Evolutionary conservation across 495 filamentous ascomycete genomes (phyloP).

Genomic region (Apodospora peruviana): DNA sequence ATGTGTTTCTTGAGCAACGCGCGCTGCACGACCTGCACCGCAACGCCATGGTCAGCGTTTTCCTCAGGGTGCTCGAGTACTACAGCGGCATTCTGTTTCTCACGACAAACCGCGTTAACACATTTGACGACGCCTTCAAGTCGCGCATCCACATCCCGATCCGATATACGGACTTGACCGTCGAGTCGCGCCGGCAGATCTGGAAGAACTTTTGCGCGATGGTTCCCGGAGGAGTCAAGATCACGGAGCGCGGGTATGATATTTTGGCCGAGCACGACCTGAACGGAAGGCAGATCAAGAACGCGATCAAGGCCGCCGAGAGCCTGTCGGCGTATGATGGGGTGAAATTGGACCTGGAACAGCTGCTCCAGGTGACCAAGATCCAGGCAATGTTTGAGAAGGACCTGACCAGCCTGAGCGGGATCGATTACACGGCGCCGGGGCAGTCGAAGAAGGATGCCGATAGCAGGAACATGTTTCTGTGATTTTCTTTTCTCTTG

Average conservation of each 20-base stretch:
- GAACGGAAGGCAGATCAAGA: slow-evolving; percentile 62
- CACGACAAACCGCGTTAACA: slow-evolving; percentile 45
- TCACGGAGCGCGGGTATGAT: slow-evolving; percentile 37
- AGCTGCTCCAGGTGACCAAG: slow-evolving; percentile 26
- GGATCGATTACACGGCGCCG: slow-evolving; percentile 29
- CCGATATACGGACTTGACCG: slow-evolving; percentile 30
- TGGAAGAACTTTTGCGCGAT: slow-evolving; percentile 42
- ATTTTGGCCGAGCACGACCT: slow-evolving; percentile 40
- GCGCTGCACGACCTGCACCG: slow-evolving; percentile 35
- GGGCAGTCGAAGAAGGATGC: slow-evolving; percentile 20
- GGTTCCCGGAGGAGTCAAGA: slow-evolving; percentile 31
- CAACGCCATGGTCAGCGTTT: slow-evolving; percentile 46
- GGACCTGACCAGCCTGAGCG: slow-evolving; percentile 22
- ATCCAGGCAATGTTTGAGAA: slow-evolving; percentile 30
- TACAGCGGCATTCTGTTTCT: slow-evolving; percentile 48
- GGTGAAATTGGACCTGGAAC: slow-evolving; percentile 20
- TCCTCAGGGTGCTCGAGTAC: slow-evolving; percentile 48
- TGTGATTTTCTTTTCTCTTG: slow-evolving; percentile 8
- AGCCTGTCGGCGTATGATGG: slow-evolving; percentile 28
- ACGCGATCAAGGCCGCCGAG: slow-evolving; percentile 51
- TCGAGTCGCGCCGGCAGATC: slow-evolving; percentile 27
- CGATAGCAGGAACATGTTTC: slow-evolving; percentile 24
- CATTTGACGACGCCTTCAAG: slow-evolving; percentile 47
- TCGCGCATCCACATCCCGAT: slow-evolving; percentile 45
- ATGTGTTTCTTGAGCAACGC: slow-evolving; percentile 46